Base-by-base conservation (phyloP, 78 protist species). In the Dictyostelium discoideum region DNA sequence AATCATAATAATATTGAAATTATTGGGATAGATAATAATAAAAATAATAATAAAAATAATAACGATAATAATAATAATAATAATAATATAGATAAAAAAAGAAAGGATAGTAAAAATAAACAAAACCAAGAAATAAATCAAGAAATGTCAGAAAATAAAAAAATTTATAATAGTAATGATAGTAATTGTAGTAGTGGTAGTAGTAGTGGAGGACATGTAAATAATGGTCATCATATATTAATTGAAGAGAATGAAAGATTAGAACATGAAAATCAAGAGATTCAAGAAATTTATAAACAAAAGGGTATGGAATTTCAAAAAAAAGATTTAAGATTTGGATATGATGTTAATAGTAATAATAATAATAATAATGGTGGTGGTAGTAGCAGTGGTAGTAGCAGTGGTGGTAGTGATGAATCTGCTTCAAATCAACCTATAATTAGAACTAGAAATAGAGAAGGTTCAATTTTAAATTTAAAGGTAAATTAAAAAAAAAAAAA, bases 81-180 rank as follows among this genome's bases (percentile, higher is more conserved):
- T 67, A 67, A 69, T 65, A 65, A 54, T 54, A 60, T 60, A 60
- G 22, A 60, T 5, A 20, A 20, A 60, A 16, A 16, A 13, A 81
- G 32, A 93, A 93, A 84, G 85, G 86, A 54, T 85, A 93, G 44
- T 77, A 77, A 22, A 81, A 85, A 26, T 92, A 85, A 10, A 85
- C 87, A 29, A 74, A 32, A 32, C 39, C 48, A 32, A 37, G 48
- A 74, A 72, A 20, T 26, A 2, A 24, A 72, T 24, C 40, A 26
- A 72, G 79, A 72, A 37, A 74, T 74, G 81, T 13, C 81, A 3
- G 73, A 48, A 24, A 24, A 48, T 48, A 50, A 16, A 29, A 50
- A 81, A 50, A 50, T n/a, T 2, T 14, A 50, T 26, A 81, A 2
- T 48, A 42, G 86, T 42, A 26, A 18, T 39, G 32, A 44, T 81